Evolutionary conservation across 202 grass and related monocot genomes (phyloP), one percentile per base, ranked within the genome.

Genomic region (Hordeum pubiflorum): DNA sequence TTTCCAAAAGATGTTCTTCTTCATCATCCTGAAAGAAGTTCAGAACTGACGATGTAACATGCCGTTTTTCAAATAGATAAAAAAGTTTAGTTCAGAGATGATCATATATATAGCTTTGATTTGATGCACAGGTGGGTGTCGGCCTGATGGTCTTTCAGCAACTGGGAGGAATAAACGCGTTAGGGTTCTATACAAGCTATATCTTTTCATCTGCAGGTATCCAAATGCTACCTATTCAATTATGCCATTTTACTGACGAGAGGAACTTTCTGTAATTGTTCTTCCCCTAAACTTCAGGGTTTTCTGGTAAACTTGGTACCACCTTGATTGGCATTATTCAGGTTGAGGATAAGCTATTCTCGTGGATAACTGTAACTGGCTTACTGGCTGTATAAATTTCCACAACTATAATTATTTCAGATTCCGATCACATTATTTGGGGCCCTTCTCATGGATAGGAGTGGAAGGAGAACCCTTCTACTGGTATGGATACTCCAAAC

Each of bases 381-480:
- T 32, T 50, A 55, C 12, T 72, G 11, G 67, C 39, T 46, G 39
- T 13, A 44, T 70, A 12, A 26, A 60, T 71, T 81, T 68, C 23
- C 29, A 59, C 68, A 71, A 67, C n/a, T 58, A 21, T 27, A 46
- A 37, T 62, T 12, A 34, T 80, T 91, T 66, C 52, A 95, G 92
- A 81, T 95, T 75, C 89, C 92, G 10, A 63, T 92, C 55, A 95
- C 89, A 37, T 69, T 89, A 21, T 12, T 92, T 10, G 92, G 89
- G 37, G 92, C 79, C 65, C 63, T 95, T 86, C 83, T 95, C 23
- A 92, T 92, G 89, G 87, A 95, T 86, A 92, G 74, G 76, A 81
- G 79, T 84, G 92, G 85, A 80, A 90, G 92, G 84, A 88, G 85
- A 84, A 82, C 82, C 60, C 92, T 95, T 79, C 60, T 95, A 74